phyloP scores from a whole-genome alignment of 2,329 filamentous ascomycete species.

The Diaporthe nobilis region DNA sequence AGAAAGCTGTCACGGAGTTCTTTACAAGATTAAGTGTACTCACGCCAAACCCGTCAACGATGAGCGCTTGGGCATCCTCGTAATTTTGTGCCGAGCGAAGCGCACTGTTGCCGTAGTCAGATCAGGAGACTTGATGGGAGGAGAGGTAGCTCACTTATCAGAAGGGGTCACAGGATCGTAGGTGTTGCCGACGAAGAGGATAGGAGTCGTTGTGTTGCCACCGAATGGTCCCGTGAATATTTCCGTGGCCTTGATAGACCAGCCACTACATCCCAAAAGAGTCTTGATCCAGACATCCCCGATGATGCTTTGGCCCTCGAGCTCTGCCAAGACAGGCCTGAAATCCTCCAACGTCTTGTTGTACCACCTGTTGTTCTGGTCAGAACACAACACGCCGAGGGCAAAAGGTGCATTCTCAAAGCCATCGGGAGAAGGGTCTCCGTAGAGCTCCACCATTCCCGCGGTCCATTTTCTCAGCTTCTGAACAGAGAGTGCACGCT shows the following conservation, averaged over 20 bases:
- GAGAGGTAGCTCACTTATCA: slow-evolving; percentile 38
- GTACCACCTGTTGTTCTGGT: slow-evolving; percentile 42
- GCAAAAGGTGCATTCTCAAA: slow-evolving; percentile 15
- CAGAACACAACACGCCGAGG: slow-evolving; percentile 39
- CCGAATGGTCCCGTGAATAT: slow-evolving; percentile 40
- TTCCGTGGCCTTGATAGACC: slow-evolving; percentile 40
- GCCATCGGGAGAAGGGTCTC: background rate
- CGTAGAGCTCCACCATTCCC: background rate
- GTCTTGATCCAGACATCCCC: slow-evolving; percentile 39
- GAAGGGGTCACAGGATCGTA: slow-evolving; percentile 42
- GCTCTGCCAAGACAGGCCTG: slow-evolving; percentile 28
- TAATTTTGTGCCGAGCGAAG: slow-evolving; percentile 37
- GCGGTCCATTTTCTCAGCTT: background rate
- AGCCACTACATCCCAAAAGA: slow-evolving; percentile 38
- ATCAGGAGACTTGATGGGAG: background rate
- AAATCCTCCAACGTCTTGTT: slow-evolving; percentile 39
- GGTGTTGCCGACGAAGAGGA: slow-evolving; percentile 43
- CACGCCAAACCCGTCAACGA: slow-evolving; percentile 39
- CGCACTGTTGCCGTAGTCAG: slow-evolving; percentile 30
- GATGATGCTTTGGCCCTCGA: slow-evolving; percentile 37
- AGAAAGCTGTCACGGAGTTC: background rate
- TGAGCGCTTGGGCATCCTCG: slow-evolving; percentile 37
- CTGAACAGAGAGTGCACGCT: background rate
- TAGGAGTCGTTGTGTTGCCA: slow-evolving; percentile 40
- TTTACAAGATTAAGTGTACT: background rate